Evolutionary conservation across 768 basidiomycete species (phyloP), one percentile per base, ranked within the genome.

Genomic region (Tulasnella sp.): DNA sequence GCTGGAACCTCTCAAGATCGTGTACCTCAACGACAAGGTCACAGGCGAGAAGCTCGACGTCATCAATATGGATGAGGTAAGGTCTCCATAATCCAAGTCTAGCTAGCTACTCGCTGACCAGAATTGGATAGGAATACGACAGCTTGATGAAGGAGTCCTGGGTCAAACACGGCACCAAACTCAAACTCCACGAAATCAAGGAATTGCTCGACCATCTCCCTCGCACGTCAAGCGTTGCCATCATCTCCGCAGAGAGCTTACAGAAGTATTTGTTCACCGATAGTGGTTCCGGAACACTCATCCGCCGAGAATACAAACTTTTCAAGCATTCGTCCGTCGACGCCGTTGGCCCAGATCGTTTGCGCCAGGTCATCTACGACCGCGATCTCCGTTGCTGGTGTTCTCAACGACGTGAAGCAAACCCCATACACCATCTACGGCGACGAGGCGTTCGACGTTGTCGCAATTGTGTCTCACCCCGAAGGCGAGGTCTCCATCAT

Each of bases 231-330:
- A 98, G 96, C 49, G 97, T 99, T 71, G 97, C 97, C 79, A 95
- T 99, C 84, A 99, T 99, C 84, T 94, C 93, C 71, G 90, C 95
- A 71, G 87, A 93, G 78, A 89, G 90, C 80, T 88, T 99, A 49
- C 97, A 99, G 83, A 96, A 96, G 84, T 97, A 99, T 84, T 91
- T 99, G 67, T 99, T 99, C 86, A 99, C 97, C 70, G 97, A 99
- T 82, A 93, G 90, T 71, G 97, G 97, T 71, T 97, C 97, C 12
- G 97, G 97, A n/a, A 99, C 97, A 0, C 93, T 99, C 81, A 96
- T 99, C 81, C 94, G 97, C 77, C 91, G 97, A 42, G 97, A 97
- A 17, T 97, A 99, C 89, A 98, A 96, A 84, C 91, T 99, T 73
- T 93, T 96, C 89, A 96, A 93, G 84, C 91, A 97, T 79, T 84